Conservation (phyloP, 1,284 basidiomycete species). For the Sphagnurus paluster region DNA sequence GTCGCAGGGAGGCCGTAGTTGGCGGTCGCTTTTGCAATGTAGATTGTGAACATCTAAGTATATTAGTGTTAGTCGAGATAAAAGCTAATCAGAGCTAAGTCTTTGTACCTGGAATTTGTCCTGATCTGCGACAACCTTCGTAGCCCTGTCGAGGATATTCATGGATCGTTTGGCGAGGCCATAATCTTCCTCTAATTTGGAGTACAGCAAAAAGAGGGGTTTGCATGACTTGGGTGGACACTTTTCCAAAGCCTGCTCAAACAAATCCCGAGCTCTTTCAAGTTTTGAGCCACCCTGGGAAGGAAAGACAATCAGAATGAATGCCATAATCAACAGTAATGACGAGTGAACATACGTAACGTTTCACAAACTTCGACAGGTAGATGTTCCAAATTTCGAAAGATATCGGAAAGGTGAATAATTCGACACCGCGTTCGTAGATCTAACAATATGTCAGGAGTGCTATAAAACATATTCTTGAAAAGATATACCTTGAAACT, state of each 20-base stretch:
- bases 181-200: conserved; percentile 91
- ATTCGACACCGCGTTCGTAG: conserved; percentile 95
- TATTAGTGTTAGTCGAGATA: conserved; percentile 9
- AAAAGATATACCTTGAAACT: conserved; percentile 80
- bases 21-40: conserved; percentile 95
- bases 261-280: conserved; percentile 93
- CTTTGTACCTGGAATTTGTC: conserved; percentile 88
- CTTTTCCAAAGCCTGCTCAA: conserved; percentile 96
- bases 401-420: conserved; percentile 97
- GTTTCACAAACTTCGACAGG: conserved; percentile 94
- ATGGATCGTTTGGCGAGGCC: conserved; percentile 96
- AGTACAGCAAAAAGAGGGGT: conserved; percentile 94
- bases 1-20: conserved; percentile 98
- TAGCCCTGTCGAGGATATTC: conserved; percentile 94
- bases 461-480: not conserved
- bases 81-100: not conserved
- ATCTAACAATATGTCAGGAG: conserved; percentile 49
- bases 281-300: conserved; percentile 86
- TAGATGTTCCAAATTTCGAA: conserved; percentile 99
- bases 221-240: conserved; percentile 96
- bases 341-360: conserved; percentile 69
- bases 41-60: conserved; percentile 89
- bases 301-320: conserved; percentile 11
- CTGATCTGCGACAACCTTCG: conserved; percentile 80
- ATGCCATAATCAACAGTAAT: not conserved